Base-by-base conservation (phyloP, 2,329 filamentous ascomycete genomes). In the Ceratocystis huliohia region DNA sequence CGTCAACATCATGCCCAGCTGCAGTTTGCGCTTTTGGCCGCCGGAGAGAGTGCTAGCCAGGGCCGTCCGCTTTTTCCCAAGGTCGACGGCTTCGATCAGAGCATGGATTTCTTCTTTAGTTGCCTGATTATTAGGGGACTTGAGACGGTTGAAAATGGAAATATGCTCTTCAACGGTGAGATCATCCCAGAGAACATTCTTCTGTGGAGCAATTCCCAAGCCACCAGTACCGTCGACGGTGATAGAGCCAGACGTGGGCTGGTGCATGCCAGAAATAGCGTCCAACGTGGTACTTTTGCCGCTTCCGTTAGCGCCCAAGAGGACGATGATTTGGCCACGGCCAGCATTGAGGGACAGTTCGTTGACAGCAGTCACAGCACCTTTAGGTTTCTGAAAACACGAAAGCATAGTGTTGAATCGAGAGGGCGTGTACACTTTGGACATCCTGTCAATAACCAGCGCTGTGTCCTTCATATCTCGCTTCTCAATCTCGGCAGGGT, bases 1-100 rank as follows among this genome's bases (percentile, higher is more conserved):
- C 2, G 90, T 95, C 71, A 96, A 85, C 91, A 96, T 96, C 85
- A 96, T 93, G 4, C 91, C 91, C 1, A 96, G 80, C 74, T 96
- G 92, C 7, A 96, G 80, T 74, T 96, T 96, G 64, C 92, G 81
- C 77, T 96, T 96, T 74, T 96, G 92, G 0, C 92, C 92, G 7
- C 92, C 92, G 1, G 91, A 96, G 0, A 96, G 79, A 0, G 90
- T 95, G 72, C 85, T 86, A 0, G 91, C 84, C 68, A 81, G 79
- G 0, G 91, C 88, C 45, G 84, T 82, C 50, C 85, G 78, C 76
- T 96, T 96, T 64, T 84, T 80, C 25, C 81, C 82, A 1, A 96
- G 81, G 73, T 96, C 93, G 69, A 94, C 85, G 0, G 85, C 81
- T 5, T 76, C 76, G 64, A 94, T 84, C 1, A 95, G 80, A 7